These are phyloP conservation scores for Gloeopeniophorella convolvens DNA, from an alignment of 768 basidiomycete species.

Conservation along the genomic window DNA sequence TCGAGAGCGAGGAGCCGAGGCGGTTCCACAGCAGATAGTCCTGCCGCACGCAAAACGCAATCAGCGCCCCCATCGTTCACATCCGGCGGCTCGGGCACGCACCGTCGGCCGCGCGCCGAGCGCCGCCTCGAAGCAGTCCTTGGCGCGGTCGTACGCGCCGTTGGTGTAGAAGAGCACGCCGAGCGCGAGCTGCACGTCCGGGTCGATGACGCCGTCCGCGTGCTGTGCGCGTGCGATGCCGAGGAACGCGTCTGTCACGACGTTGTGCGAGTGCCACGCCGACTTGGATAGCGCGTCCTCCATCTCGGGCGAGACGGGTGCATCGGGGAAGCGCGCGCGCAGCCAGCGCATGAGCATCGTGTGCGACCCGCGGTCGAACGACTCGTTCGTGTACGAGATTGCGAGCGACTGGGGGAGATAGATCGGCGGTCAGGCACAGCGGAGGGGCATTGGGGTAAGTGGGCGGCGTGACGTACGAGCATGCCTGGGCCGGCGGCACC, in stretches of 20 bases:
- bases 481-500: constrained; percentile 65
- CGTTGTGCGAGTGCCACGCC: constrained; percentile 77
- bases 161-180: constrained; percentile 92
- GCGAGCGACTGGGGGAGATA: constrained; percentile 66
- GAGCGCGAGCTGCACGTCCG: constrained; percentile 89
- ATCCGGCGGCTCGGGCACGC: constrained; percentile 21
- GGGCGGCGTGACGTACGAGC: constrained; percentile 44
- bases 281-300: constrained; percentile 48
- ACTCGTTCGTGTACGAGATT: constrained; percentile 94
- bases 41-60: constrained; percentile 27
- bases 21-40: constrained; percentile 97
- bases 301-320: constrained; percentile 49
- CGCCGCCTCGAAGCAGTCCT: constrained; percentile 92
- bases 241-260: constrained; percentile 80
- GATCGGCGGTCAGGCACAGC: constrained; percentile 14
- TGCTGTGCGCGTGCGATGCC: constrained; percentile 79
- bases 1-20: constrained; percentile 88
- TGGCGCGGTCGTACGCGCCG: constrained; percentile 78
- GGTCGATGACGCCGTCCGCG: constrained; percentile 59
- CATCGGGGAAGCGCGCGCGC: constrained; percentile 52
- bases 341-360: constrained; percentile 85
- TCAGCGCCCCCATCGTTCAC: neutral
- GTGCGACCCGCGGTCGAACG: constrained; percentile 80
- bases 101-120: constrained; percentile 71
- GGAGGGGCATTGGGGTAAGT: neutral